Evolutionary conservation across 2,329 filamentous ascomycete species (phyloP).

Genomic region (Aspergillus sp.): DNA sequence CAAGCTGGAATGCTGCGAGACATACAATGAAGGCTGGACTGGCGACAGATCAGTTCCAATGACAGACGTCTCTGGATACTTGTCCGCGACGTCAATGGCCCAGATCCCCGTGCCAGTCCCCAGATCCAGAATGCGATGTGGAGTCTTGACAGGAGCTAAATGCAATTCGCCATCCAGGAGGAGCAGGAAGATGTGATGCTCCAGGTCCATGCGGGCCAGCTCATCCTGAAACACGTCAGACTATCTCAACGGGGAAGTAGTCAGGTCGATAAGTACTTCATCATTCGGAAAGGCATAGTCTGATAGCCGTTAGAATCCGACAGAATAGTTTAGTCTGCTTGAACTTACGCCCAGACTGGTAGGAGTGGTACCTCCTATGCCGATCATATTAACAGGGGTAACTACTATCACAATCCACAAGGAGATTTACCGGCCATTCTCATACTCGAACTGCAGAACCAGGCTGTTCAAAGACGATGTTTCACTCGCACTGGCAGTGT

Average conservation of each 20-base stretch:
- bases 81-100: slow-evolving; percentile 3
- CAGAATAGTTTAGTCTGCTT: background rate
- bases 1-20: background rate
- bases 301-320: background rate
- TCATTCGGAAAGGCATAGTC: slow-evolving; percentile 7
- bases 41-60: background rate
- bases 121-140: slow-evolving; percentile 5
- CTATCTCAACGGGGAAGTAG: background rate
- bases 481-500: background rate
- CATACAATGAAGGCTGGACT: background rate
- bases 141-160: background rate
- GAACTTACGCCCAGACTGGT: background rate
- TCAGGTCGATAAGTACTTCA: background rate
- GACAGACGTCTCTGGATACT: background rate
- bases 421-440: background rate
- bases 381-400: background rate
- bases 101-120: slow-evolving; percentile 6
- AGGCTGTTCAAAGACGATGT: background rate
- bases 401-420: background rate
- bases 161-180: background rate
- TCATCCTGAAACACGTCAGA: background rate
- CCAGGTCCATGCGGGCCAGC: slow-evolving; percentile 4
- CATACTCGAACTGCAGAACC: slow-evolving; percentile 1
- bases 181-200: slow-evolving; percentile 6
- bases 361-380: background rate